Evolutionary conservation across 2,329 filamentous ascomycete genomes (phyloP).

Genomic region (Colletotrichum tanaceti): DNA sequence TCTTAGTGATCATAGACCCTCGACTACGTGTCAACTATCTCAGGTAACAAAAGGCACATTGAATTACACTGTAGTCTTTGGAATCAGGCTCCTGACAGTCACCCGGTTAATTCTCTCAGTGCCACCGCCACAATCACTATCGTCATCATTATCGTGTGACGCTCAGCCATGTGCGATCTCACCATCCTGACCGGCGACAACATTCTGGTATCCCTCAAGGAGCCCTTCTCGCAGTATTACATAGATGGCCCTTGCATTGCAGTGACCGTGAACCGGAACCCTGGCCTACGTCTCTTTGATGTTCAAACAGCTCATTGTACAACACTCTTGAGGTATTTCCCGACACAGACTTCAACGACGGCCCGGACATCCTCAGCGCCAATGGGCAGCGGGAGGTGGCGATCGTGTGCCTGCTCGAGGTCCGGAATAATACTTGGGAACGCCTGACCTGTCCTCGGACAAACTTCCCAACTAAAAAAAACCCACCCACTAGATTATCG

Average conservation of each 20-base stretch:
- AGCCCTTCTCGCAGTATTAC: background rate
- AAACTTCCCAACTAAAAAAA: background rate
- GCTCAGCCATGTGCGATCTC: background rate
- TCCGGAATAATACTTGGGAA: background rate
- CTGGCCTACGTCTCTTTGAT: too few species aligned
- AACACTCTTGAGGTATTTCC: background rate
- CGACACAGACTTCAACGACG: background rate
- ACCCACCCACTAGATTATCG: background rate
- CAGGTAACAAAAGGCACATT: background rate
- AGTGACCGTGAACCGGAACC: background rate
- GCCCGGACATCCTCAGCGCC: background rate
- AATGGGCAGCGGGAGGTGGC: background rate
- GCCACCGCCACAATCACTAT: background rate
- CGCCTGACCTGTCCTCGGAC: background rate
- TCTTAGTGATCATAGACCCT: background rate
- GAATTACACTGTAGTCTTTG: background rate
- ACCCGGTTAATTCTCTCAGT: too few species aligned
- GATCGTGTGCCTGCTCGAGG: background rate
- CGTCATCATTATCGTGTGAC: background rate
- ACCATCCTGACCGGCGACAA: background rate
- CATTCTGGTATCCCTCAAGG: background rate
- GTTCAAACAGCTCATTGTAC: too few species aligned
- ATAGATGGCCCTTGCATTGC: background rate
- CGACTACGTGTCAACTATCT: background rate
- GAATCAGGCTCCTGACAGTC: background rate